Base-by-base conservation (phyloP, 768 basidiomycete species). In the Russula vinacea region DNA sequence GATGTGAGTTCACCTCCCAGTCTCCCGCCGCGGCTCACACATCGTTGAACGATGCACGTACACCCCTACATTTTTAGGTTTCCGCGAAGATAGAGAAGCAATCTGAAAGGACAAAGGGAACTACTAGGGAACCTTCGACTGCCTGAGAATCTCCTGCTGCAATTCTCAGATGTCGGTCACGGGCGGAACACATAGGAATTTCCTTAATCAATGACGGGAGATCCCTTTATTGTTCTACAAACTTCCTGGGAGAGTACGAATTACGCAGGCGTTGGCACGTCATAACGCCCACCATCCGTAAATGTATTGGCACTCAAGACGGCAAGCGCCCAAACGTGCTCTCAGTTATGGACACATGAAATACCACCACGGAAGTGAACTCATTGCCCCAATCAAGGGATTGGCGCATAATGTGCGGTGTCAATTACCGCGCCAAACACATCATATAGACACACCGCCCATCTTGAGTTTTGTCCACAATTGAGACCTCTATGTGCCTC, bases 81-180 rank as follows among this genome's bases (percentile, higher is more conserved):
- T 83, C 89, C 73, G 90, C 90, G 65, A 92, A 90, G 75, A 87
- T 92, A 85, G 73, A 80, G 78, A 67, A 73, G 87, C 75, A 80
- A 83, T 70, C 81, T 76, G 58, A 76, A 74, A 58, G 76, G 79
- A 68, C 75, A 75, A 42, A 64, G 65, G 51, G 71, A 74, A 59
- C 44, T n/a, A 42, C 50, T 26, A 66, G 44, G 29, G 45, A 39
- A 44, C 52, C 51, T 53, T 44, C 55, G 35, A 45, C 62, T 29
- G 35, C 61, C 44, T 66, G 57, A 66, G 56, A 66, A 64, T 9
- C 33, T 29, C 53, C 42, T 49, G 24, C 37, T 17, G 19, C 53
- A 22, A 49, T 65, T 61, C 54, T 42, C 49, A 56, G 40, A 37
- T 22, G 44, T 45, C 24, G 37, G 40, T 55, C 50, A 49, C 51